phyloP scores from a whole-genome alignment of 78 protist genomes.

The Acrasis kona region DNA sequence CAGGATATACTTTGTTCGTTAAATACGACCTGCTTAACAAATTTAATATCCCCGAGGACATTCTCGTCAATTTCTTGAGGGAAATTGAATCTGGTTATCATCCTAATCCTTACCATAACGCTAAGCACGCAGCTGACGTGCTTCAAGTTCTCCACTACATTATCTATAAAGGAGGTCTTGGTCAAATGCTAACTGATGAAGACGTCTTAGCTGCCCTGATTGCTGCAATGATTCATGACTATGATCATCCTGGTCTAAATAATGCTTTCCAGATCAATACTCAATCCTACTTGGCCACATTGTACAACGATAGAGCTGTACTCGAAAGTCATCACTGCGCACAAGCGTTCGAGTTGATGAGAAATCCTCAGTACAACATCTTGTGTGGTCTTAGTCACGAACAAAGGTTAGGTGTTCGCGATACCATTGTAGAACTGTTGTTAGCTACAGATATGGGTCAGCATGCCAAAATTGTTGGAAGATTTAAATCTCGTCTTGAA shows the following conservation, averaged over 20 bases:
- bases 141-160: constrained; percentile 20
- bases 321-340: constrained; percentile 80
- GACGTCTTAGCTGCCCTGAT: constrained; percentile 18
- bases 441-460: constrained; percentile 22
- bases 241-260: constrained; percentile 41
- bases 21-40: constrained; percentile 6
- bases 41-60: neutral
- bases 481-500: neutral
- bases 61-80: neutral
- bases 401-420: neutral
- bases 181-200: too few species aligned
- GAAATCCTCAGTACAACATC: constrained; percentile 5
- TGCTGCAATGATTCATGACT: constrained; percentile 44
- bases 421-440: neutral
- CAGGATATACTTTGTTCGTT: neutral
- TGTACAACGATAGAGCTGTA: constrained; percentile 26
- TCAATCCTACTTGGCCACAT: neutral
- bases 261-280: constrained; percentile 24
- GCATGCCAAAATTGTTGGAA: neutral
- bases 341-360: constrained; percentile 55
- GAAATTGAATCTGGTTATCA: constrained; percentile 28
- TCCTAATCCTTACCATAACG: constrained; percentile 45
- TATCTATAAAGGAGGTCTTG: constrained; percentile 1
- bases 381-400: neutral
- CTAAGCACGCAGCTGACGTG: constrained; percentile 51